These are phyloP conservation scores for Papiliotrema flavescens DNA, from an alignment of 1,284 basidiomycete species.

Conservation along the genomic window DNA sequence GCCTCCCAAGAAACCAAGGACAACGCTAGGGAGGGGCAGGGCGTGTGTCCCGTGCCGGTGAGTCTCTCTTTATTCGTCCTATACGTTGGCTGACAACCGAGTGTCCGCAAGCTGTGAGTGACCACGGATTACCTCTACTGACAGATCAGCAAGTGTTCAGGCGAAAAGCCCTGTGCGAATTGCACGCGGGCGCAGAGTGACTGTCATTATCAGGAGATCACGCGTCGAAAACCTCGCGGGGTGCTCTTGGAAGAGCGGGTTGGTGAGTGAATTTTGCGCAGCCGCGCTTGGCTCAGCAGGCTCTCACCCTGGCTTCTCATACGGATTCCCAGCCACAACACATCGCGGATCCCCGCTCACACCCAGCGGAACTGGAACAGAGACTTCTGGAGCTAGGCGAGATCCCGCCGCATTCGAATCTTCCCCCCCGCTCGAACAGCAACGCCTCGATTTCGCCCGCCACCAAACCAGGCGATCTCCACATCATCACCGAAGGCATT, in stretches of 20 bases:
- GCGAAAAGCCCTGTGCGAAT: conserved; percentile 25
- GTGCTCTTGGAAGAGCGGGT: conserved; percentile 33
- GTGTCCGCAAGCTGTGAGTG: background rate
- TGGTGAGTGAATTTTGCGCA: conserved; percentile 22
- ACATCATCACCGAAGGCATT: no score
- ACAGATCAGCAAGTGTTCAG: conserved; percentile 29
- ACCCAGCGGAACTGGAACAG: conserved; percentile 24
- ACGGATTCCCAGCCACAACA: no score
- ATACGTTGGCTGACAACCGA: background rate
- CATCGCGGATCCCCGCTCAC: background rate
- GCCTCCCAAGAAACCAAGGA: conserved; percentile 24
- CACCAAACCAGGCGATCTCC: no score
- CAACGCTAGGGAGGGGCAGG: conserved; percentile 26
- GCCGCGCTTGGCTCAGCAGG: no score
- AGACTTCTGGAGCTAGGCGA: conserved; percentile 10
- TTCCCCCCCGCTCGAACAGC: background rate
- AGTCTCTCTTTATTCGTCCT: no score
- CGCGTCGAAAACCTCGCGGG: conserved; percentile 19
- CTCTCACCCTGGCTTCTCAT: no score
- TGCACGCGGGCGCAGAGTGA: conserved; percentile 24
- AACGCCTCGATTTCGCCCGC: background rate
- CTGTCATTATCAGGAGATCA: conserved; percentile 31
- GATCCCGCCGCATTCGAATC: background rate
- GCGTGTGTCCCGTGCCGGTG: conserved; percentile 30
- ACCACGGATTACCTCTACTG: conserved; percentile 26